Evolutionary conservation across 1,139 yeast species (phyloP).

Genomic region (Scheffersomyces parashehatae): DNA sequence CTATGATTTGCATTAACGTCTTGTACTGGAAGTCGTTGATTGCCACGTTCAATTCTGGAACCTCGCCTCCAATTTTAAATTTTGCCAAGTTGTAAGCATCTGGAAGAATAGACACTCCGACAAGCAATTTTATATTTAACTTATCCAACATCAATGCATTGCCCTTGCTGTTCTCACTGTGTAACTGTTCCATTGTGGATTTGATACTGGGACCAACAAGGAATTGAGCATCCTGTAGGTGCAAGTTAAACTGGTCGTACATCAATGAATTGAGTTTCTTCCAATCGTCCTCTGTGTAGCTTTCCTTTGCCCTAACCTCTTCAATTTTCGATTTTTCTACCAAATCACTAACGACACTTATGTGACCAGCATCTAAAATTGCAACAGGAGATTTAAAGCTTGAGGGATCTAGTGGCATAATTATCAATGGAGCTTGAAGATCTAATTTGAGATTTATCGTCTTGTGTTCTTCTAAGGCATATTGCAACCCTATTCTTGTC

Average conservation of each 20-base stretch:
- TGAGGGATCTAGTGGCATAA: slow-evolving; percentile 81
- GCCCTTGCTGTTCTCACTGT: slow-evolving; percentile 36
- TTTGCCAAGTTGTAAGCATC: slow-evolving; percentile 73
- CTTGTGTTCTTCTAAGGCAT: slow-evolving; percentile 91
- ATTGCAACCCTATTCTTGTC: slow-evolving; percentile 89
- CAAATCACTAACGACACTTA: slow-evolving; percentile 77
- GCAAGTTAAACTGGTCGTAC: slow-evolving; percentile 84
- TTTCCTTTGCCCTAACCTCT: slow-evolving; percentile 67
- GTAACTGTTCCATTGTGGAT: slow-evolving; percentile 71
- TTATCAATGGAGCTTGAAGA: slow-evolving; percentile 88
- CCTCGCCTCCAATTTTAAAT: slow-evolving; percentile 72
- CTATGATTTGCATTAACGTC: slow-evolving; percentile 75
- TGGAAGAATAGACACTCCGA: slow-evolving; percentile 85
- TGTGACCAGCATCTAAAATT: slow-evolving; percentile 94
- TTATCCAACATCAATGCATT: slow-evolving; percentile 70
- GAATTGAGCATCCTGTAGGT: slow-evolving; percentile 83
- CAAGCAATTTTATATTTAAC: slow-evolving; percentile 66
- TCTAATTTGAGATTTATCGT: slow-evolving; percentile 84
- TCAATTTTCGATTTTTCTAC: slow-evolving; percentile 72
- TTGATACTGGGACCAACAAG: slow-evolving; percentile 82
- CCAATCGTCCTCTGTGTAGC: slow-evolving; percentile 76
- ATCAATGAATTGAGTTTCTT: slow-evolving; percentile 67
- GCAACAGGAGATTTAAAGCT: slow-evolving; percentile 87
- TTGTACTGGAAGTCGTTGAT: slow-evolving; percentile 90
- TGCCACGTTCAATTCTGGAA: slow-evolving; percentile 72